Conservation (phyloP, 371 early-diverging fungal genomes). For the Rhizopus arrhizus region DNA sequence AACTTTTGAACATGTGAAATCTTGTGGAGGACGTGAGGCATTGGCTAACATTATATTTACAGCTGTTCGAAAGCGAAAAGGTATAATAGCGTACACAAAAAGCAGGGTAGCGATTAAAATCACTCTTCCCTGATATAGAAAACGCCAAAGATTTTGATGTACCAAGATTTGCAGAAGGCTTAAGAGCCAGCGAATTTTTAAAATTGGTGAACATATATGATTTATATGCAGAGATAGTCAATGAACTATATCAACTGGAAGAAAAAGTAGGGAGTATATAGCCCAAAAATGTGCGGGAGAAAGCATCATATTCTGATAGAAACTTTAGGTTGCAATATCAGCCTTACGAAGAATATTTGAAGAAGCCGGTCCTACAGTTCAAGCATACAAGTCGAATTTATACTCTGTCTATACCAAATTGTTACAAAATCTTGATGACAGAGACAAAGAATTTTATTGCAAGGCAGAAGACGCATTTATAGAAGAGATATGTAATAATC, state of each 20-base stretch:
- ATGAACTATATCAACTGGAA: slow-evolving; percentile 13
- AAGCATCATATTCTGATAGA: neutral
- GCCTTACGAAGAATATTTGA: neutral
- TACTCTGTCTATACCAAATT: neutral
- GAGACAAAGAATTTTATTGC: neutral
- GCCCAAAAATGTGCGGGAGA: neutral
- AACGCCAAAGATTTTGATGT: slow-evolving; percentile 21
- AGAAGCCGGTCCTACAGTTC: neutral
- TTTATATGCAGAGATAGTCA: slow-evolving; percentile 6
- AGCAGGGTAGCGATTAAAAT: too few relatives aligned
- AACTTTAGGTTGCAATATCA: neutral
- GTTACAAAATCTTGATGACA: neutral
- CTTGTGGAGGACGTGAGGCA: slow-evolving; percentile 3
- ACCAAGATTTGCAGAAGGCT: slow-evolving; percentile 27
- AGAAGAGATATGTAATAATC: neutral
- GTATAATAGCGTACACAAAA: neutral
- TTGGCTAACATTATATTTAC: slow-evolving; percentile 29
- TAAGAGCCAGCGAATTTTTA: slow-evolving; percentile 17
- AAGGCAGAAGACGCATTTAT: neutral
- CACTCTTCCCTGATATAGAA: slow-evolving; percentile 10
- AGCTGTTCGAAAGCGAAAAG: slow-evolving; percentile 5
- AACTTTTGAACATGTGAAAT: neutral
- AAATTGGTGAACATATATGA: slow-evolving; percentile 2
- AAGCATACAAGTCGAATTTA: neutral
- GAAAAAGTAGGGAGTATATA: slow-evolving; percentile 3